Percentiles rank a stretch among this genome's conserved stretches.
Conservation (phyloP, 257 asterid species). For the Fraxinus quadrangulata region DNA sequence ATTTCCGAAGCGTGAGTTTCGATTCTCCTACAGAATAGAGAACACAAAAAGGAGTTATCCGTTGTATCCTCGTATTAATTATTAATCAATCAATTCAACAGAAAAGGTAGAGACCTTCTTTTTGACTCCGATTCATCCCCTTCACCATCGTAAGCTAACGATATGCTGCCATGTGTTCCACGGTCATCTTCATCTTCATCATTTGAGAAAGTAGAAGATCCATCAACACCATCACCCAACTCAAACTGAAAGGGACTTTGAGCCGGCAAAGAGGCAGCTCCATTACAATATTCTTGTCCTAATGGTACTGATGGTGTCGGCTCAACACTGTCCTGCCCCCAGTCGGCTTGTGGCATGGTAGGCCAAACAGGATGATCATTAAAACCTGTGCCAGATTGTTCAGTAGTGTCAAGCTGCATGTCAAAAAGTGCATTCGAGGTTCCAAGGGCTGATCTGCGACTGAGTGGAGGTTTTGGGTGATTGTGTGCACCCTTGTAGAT, state of each 20-base stretch:
- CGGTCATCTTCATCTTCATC: slow-evolving; percentile 53
- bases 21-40: slow-evolving; percentile 44
- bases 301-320: slow-evolving; percentile 36
- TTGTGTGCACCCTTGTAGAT: slow-evolving; percentile 78
- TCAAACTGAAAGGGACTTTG: slow-evolving; percentile 39
- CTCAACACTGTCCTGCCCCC: slow-evolving; percentile 46
- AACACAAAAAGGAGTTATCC: neutral
- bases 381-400: slow-evolving; percentile 39
- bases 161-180: slow-evolving; percentile 45
- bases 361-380: slow-evolving; percentile 47
- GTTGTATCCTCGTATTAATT: neutral
- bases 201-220: slow-evolving; percentile 50
- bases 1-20: slow-evolving; percentile 48
- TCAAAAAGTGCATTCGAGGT: slow-evolving; percentile 46
- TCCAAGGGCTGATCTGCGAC: slow-evolving; percentile 55
- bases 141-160: slow-evolving; percentile 48
- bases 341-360: slow-evolving; percentile 45
- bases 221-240: slow-evolving; percentile 43
- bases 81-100: neutral
- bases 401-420: slow-evolving; percentile 46
- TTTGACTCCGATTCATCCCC: slow-evolving; percentile 71
- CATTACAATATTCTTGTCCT: slow-evolving; percentile 40
- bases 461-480: slow-evolving; percentile 69
- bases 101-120: slow-evolving; percentile 60
- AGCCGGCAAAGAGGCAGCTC: slow-evolving; percentile 35